phyloP scores from a whole-genome alignment of 306 rosid species.

The Astragalus membranaceus region DNA sequence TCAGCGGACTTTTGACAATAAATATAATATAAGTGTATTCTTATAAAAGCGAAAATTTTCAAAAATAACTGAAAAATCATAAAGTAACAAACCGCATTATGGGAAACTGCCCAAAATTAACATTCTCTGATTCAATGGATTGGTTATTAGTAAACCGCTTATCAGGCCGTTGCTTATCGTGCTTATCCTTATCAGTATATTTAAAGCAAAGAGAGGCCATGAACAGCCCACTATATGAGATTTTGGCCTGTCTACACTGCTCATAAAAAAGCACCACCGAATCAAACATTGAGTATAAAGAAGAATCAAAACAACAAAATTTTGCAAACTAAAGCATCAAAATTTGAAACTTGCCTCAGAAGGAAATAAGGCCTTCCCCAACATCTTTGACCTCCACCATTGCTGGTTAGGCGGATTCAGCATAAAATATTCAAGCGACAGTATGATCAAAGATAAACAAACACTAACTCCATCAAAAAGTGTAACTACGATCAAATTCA shows the following conservation, averaged over 20 bases:
- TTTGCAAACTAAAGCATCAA: background rate
- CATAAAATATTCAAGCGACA: slow-evolving; percentile 49
- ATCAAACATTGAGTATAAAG: too few species aligned
- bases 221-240: slow-evolving; percentile 67
- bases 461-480: slow-evolving; percentile 8
- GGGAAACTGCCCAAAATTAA: slow-evolving; percentile 65
- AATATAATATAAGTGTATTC: too few species aligned
- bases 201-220: slow-evolving; percentile 59
- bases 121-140: too few species aligned
- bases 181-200: slow-evolving; percentile 46
- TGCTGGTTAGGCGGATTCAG: slow-evolving; percentile 43
- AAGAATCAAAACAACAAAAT: too few species aligned
- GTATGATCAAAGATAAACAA: slow-evolving; percentile 45
- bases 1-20: too few species aligned
- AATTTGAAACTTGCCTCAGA: slow-evolving; percentile 44
- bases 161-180: too few species aligned
- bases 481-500: background rate
- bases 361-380: slow-evolving; percentile 36
- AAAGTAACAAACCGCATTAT: slow-evolving; percentile 80
- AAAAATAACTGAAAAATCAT: too few species aligned
- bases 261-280: too few species aligned
- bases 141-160: too few species aligned
- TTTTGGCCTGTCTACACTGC: slow-evolving; percentile 85
- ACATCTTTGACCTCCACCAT: background rate
- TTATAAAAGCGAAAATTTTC: too few species aligned